A percentile compares a stretch with the other conserved stretches of the same genome.
phyloP scores from a whole-genome alignment of 164 flowering plant species.

The Magnolia sinica region DNA sequence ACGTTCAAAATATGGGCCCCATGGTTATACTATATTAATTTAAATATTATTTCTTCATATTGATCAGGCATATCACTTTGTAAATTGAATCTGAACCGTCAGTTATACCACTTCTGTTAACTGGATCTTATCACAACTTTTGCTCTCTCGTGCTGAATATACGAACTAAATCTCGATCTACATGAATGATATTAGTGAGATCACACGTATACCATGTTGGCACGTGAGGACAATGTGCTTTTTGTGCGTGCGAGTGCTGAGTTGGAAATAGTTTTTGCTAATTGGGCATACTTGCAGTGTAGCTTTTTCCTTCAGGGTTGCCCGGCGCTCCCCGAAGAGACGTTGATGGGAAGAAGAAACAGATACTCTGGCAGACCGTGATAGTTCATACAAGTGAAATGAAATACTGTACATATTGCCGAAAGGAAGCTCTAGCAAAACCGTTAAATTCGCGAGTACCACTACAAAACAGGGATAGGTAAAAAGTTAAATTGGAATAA shows the following conservation, averaged over 20 bases:
- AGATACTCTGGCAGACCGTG: not conserved
- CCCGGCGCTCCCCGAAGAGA: not conserved
- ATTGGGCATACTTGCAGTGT: too few species aligned
- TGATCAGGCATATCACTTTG: not conserved
- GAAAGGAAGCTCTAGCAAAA: not conserved
- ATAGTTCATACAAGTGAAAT: not conserved
- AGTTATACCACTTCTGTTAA: too few species aligned
- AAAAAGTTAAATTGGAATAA: not conserved
- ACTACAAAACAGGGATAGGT: not conserved
- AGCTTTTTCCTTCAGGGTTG: not conserved
- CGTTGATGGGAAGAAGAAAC: not conserved
- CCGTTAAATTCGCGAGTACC: not conserved
- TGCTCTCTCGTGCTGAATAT: too few species aligned
- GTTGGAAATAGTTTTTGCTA: too few species aligned
- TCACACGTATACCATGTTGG: not conserved
- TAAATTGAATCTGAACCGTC: too few species aligned
- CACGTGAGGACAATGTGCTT: not conserved
- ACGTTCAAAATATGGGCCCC: too few species aligned
- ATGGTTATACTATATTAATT: too few species aligned
- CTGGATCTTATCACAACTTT: too few species aligned
- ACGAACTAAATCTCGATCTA: not conserved
- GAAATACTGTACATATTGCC: not conserved
- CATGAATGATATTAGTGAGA: not conserved
- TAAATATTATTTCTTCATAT: not conserved
- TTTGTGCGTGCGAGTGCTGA: not conserved